These are phyloP conservation scores for Prunus fruticosa DNA, from an alignment of 306 rosid species.

Conservation along the genomic window DNA sequence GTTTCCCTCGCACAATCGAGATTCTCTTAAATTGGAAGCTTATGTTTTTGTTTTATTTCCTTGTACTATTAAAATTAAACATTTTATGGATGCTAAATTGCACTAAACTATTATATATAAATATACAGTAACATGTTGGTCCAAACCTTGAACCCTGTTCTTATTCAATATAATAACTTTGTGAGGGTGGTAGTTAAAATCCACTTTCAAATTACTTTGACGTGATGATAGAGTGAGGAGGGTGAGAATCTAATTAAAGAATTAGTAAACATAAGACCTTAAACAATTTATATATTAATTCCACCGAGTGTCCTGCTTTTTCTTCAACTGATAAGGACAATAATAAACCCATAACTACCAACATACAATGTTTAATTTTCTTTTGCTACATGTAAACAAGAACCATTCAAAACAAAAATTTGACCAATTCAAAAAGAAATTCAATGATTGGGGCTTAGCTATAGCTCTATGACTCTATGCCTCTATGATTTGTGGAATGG, in stretches of 20 bases:
- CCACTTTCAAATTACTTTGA: not conserved
- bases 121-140: too few relatives aligned
- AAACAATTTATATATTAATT: not conserved
- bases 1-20: accelerated
- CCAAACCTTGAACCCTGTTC: not conserved
- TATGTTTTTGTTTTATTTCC: too few relatives aligned
- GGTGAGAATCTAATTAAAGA: not conserved
- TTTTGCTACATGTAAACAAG: too few relatives aligned
- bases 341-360: not conserved
- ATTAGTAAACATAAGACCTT: not conserved
- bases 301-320: not conserved
- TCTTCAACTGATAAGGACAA: constrained; percentile 1
- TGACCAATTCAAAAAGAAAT: constrained; percentile 1
- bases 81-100: not conserved
- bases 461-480: too few relatives aligned
- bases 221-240: not conserved
- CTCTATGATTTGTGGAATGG: too few relatives aligned
- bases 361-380: too few relatives aligned
- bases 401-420: not conserved
- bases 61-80: too few relatives aligned
- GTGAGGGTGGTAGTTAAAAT: not conserved
- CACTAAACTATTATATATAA: not conserved
- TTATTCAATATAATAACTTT: not conserved
- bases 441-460: not conserved
- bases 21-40: too few relatives aligned